A percentile compares a stretch with the other conserved stretches of the same genome.
These are phyloP conservation scores for Nephelium lappaceum DNA, from an alignment of 345 rosid species.

Conservation along the genomic window DNA sequence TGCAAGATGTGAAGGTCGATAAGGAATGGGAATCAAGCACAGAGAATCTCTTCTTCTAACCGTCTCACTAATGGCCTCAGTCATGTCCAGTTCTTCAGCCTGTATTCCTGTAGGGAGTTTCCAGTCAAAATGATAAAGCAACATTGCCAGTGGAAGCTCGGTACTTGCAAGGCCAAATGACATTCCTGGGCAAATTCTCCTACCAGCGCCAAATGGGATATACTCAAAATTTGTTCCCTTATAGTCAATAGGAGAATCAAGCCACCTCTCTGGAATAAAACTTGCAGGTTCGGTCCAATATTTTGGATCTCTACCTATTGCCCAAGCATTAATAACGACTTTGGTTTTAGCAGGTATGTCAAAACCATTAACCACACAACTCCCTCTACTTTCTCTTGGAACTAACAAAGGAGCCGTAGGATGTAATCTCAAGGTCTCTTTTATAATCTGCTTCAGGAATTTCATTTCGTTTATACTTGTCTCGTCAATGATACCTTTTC, in stretches of 20 bases:
- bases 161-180: constrained; percentile 13
- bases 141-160: constrained; percentile 27
- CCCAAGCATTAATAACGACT: constrained; percentile 37
- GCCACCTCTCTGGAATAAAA: constrained; percentile 36
- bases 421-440: constrained; percentile 44
- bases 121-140: constrained; percentile 25
- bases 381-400: constrained; percentile 30
- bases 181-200: constrained; percentile 41
- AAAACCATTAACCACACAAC: constrained; percentile 26
- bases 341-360: constrained; percentile 31
- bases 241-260: constrained; percentile 18
- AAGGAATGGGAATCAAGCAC: background rate
- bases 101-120: background rate
- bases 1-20: background rate
- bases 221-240: constrained; percentile 27
- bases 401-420: constrained; percentile 27
- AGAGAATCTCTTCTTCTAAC: background rate
- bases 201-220: constrained; percentile 36
- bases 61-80: background rate
- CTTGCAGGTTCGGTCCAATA: constrained; percentile 31
- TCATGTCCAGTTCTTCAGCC: background rate
- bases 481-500: constrained; percentile 23
- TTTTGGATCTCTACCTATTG: constrained; percentile 31
- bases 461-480: constrained; percentile 5
- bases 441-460: constrained; percentile 25